Evolutionary conservation across 768 basidiomycete genomes (phyloP), one percentile per base, ranked within the genome.

Genomic region (Suillus placidus): DNA sequence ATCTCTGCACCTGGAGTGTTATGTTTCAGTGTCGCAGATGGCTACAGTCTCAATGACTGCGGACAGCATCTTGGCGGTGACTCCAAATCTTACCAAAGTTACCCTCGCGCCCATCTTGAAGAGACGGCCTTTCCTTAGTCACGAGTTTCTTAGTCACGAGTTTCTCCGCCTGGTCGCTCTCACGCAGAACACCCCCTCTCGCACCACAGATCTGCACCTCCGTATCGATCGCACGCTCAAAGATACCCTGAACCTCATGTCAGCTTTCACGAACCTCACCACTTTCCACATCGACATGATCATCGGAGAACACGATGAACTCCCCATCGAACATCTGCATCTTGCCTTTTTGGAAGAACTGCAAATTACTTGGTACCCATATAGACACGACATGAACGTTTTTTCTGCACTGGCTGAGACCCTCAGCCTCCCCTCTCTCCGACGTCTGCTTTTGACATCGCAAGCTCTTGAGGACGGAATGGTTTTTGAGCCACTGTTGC

Each of bases 261-360:
- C 26, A 18, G 14, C 51, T 18, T 52, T 52, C 26, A 30, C 51
- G 8, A 10, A 30, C 16, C 51, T 52, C 51, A 52, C 51, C 4
- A 26, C 51, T 52, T 18, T 52, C 26, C 51, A 52, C 6, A 30
- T 52, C 30, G 51, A 30, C 3, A 9, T 52, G 16, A 18, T 52
- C 26, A 1, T 9, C 4, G 51, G 1, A 30, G 26, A 2, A 30
- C 8, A 5, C 8, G 51, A 52, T 30, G 51, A 18, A 30, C 26
- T 52, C 26, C 51, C 51, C 14, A 52, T 16, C 16, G 51, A 16
- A 23, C 14, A 8, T 16, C 8, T 52, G 6, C 51, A 52, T 30
- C 16, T 52, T 30, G 26, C 51, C 51, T 52, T 52, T 52, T 52
- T 52, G 51, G 51, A 52, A 52, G 51, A 52, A 26, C 26, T 52